Conservation (phyloP, 1,284 basidiomycete genomes). For the Hypsizygus ulmarius region DNA sequence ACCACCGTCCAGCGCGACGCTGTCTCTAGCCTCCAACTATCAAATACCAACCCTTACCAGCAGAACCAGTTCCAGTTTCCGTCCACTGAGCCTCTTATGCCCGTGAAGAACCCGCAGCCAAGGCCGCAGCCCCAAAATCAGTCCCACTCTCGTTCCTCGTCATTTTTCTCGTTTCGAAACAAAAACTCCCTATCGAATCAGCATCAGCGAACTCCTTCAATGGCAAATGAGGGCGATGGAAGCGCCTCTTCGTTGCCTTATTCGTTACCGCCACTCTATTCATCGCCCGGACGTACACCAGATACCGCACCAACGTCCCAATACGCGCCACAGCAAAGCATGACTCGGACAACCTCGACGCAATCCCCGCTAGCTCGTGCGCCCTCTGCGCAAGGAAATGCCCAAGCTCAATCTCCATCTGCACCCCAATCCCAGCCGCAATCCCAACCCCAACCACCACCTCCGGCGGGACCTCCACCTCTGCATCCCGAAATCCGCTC, state of each 20-base stretch:
- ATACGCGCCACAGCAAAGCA: constrained; percentile 5
- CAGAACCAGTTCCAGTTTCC: constrained; percentile 12
- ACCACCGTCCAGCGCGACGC: constrained; percentile 5
- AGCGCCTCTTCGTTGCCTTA: not conserved
- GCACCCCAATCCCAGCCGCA: constrained; percentile 9
- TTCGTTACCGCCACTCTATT: constrained; percentile 7
- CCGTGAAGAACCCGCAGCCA: constrained; percentile 13
- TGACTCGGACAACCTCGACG: constrained; percentile 1
- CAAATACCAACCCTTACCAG: not conserved
- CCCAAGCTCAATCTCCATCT: constrained; percentile 3
- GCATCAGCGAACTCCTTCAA: constrained; percentile 16
- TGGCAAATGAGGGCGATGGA: constrained; percentile 9
- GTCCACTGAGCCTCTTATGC: constrained; percentile 12
- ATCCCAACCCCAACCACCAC: constrained; percentile 14
- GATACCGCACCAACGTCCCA: constrained; percentile 1
- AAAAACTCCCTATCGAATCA: constrained; percentile 12
- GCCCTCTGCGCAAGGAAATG: constrained; percentile 5
- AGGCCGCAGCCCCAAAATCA: constrained; percentile 17
- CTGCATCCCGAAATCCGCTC: constrained; percentile 80
- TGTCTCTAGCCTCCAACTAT: not conserved
- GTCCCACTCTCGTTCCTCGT: constrained; percentile 21
- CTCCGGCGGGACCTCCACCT: constrained; percentile 16
- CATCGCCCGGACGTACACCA: constrained; percentile 8
- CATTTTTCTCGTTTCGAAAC: constrained; percentile 24
- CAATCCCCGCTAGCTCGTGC: constrained; percentile 11